Conservation (phyloP, 2,329 filamentous ascomycete species). For the Colletotrichum salicis region DNA sequence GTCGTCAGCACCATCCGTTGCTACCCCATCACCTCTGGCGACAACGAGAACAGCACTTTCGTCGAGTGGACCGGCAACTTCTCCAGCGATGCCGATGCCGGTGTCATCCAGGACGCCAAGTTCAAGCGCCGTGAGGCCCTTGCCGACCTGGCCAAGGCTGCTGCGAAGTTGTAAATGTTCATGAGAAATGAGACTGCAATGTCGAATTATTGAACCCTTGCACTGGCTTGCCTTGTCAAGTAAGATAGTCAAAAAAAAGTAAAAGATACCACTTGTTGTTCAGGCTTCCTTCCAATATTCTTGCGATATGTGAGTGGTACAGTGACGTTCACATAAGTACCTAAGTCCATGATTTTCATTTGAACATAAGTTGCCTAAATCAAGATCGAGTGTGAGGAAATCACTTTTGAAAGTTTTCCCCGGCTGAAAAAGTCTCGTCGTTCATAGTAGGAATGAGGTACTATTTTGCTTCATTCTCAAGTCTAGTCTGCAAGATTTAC, state of each 20-base stretch:
- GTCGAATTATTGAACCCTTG: not conserved
- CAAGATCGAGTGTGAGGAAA: no score
- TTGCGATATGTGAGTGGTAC: no score
- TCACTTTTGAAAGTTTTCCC: no score
- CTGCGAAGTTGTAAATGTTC: slow-evolving; percentile 43
- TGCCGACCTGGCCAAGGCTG: slow-evolving; percentile 69
- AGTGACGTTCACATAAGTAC: no score
- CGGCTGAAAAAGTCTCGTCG: no score
- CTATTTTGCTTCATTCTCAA: no score
- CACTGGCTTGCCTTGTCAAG: not conserved
- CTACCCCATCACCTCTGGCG: slow-evolving; percentile 74
- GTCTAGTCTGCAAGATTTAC: no score
- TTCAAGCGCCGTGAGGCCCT: slow-evolving; percentile 80
- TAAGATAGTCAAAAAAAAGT: not conserved
- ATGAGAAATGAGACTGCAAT: not conserved
- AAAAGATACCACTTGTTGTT: slow-evolving; percentile 14
- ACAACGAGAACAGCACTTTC: slow-evolving; percentile 72
- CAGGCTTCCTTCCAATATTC: not conserved
- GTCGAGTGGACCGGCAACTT: slow-evolving; percentile 77
- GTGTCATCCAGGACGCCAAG: slow-evolving; percentile 79
- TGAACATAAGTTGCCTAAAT: no score
- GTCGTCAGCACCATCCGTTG: slow-evolving; percentile 74
- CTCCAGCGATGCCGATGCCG: slow-evolving; percentile 75
- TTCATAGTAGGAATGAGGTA: no score
- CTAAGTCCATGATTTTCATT: no score